A percentile compares a stretch with the other conserved stretches of the same genome.
Conservation (phyloP, 345 rosid species). For the Gossypium herbaceum region DNA sequence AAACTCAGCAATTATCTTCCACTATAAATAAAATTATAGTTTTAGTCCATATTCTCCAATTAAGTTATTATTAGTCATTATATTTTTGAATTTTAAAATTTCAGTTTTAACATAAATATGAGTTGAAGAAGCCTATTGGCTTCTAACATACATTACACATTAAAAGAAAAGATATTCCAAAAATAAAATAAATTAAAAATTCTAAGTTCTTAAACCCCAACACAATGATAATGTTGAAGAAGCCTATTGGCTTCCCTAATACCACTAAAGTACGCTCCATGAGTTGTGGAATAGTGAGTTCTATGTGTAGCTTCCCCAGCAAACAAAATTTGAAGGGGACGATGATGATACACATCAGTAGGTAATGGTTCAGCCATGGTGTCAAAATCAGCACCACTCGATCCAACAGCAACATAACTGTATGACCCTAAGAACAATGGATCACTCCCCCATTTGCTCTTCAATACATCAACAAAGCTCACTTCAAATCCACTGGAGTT, state of each 20-base stretch:
- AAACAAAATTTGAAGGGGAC: slow-evolving; percentile 68
- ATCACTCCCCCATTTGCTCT: slow-evolving; percentile 86
- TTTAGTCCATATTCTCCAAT: too few species aligned
- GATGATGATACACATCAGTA: neutral
- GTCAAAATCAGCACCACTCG: slow-evolving; percentile 87
- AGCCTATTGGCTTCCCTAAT: slow-evolving; percentile 94
- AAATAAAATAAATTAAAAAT: too few species aligned
- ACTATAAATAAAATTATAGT: neutral
- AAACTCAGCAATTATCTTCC: too few species aligned
- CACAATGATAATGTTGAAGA: slow-evolving; percentile 73
- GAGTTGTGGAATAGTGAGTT: slow-evolving; percentile 93
- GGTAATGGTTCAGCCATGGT: slow-evolving; percentile 73
- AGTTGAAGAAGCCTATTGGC: too few species aligned
- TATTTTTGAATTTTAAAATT: too few species aligned
- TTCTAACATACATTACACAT: too few species aligned
- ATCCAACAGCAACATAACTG: slow-evolving; percentile 78
- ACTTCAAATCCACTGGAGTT: slow-evolving; percentile 27
- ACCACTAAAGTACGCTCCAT: slow-evolving; percentile 94
- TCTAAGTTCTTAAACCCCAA: slow-evolving; percentile 29
- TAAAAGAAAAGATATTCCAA: too few species aligned
- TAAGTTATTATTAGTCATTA: too few species aligned
- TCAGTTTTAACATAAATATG: too few species aligned
- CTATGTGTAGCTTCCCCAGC: slow-evolving; percentile 99
- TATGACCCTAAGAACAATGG: slow-evolving; percentile 92
- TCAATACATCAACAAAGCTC: slow-evolving; percentile 53